Percentiles rank a stretch among this genome's conserved stretches.
phyloP scores from a whole-genome alignment of 2,329 filamentous ascomycete genomes.

The Beauveria brongniartii region DNA sequence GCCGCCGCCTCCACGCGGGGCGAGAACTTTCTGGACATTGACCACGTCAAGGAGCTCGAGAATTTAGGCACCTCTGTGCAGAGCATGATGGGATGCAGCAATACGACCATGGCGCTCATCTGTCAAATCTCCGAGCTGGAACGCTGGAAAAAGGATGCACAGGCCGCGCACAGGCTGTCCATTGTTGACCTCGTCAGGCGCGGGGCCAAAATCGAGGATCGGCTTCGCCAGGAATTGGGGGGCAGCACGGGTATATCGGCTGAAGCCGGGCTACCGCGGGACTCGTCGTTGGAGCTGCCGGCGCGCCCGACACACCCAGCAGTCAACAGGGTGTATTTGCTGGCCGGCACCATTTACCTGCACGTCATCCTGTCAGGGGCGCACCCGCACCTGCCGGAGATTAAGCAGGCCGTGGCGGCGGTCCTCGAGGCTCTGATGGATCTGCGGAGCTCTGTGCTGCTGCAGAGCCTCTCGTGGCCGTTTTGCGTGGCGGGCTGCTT shows the following conservation, averaged over 20 bases:
- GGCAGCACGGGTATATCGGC: too few species aligned
- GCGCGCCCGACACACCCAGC: not conserved
- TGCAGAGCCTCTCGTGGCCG: not conserved
- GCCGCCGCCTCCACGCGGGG: too few species aligned
- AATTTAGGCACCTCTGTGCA: too few species aligned
- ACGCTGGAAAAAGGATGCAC: too few species aligned
- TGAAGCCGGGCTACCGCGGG: too few species aligned
- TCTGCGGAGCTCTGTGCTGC: not conserved
- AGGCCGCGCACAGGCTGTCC: too few species aligned
- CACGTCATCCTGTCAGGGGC: not conserved
- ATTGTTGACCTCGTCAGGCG: too few species aligned
- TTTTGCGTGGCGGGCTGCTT: not conserved
- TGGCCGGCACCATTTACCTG: not conserved
- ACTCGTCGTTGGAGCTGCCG: not conserved
- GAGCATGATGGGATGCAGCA: too few species aligned
- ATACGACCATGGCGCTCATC: too few species aligned
- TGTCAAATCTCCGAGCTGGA: too few species aligned
- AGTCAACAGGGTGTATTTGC: not conserved
- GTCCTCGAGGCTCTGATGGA: not conserved
- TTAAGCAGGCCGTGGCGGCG: not conserved
- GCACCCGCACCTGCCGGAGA: not conserved
- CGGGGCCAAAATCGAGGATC: not conserved
- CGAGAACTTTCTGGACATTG: too few species aligned
- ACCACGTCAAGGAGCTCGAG: too few species aligned
- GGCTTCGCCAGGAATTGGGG: not conserved